Base-by-base conservation (phyloP, 345 rosid species). In the Iberis pinnata region DNA sequence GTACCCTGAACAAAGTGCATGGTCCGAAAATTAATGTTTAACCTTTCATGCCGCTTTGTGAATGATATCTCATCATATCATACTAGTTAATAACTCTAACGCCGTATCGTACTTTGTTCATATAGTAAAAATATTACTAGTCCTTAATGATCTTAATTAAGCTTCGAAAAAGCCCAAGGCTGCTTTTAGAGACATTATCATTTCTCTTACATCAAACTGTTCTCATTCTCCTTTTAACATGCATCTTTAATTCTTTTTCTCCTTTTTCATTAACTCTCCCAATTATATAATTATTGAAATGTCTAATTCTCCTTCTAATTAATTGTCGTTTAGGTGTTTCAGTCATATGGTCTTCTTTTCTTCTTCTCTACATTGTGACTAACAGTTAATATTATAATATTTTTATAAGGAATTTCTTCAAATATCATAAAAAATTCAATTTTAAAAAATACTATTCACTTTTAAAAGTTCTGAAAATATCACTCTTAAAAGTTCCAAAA, bases 171-270 rank as follows among this genome's bases (percentile, higher is more conserved):
- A 47, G 57, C 52, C 39, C 53, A 41, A 25, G 45, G 61, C 4
- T 60, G 52, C n/a, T 54, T 67, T 67, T 67, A 39, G 31, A 45
- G 67, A 67, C 72, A 67, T n/a, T 48, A 67, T 67, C 67, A 67
- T 67, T 67, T 52, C 62, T 46, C 44, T 59, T 45, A 40, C 66
- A 47, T 67, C 51, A 60, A 67, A 67, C 61, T 67, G 66, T 53
- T 67, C 39, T 25, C 51, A 46, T 46, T 67, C 56, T 46, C 37
- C 55, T 53, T 60, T 66, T 65, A 43, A 35, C 25, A 41, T 43
- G 12, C 57, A 41, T 64, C 63, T 49, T 56, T 56, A 41, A 10
- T 41, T 56, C 25, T 33, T 49, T 25, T 61, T 13, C 10, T 1
- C 18, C n/a, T 37, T 14, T 43, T 32, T 64, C 31, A 22, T 22